Conservation (phyloP, 2,329 filamentous ascomycete species). For the Akanthomyces uredinophilus region DNA sequence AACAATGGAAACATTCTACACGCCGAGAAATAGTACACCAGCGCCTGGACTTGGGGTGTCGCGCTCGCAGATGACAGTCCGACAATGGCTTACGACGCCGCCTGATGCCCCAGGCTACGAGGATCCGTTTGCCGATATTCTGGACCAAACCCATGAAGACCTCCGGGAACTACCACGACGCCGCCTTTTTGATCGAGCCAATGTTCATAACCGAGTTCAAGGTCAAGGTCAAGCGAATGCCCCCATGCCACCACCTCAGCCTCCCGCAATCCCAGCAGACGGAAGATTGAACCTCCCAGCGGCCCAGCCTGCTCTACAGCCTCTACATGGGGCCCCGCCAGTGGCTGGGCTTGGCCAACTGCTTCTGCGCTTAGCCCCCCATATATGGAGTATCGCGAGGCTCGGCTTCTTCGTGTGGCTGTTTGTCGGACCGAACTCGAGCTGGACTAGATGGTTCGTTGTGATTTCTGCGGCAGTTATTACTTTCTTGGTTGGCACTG, state of each 20-base stretch:
- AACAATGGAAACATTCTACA: slow-evolving; percentile 46
- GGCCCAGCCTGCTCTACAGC: neutral
- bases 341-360: slow-evolving; percentile 6
- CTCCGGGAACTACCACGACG: neutral
- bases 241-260: neutral
- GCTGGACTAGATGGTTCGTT: slow-evolving; percentile 55
- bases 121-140: neutral
- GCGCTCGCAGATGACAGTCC: neutral
- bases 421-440: slow-evolving; percentile 54
- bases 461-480: slow-evolving; percentile 49
- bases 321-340: neutral
- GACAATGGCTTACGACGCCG: slow-evolving; percentile 3
- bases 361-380: slow-evolving; percentile 26
- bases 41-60: neutral
- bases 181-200: neutral
- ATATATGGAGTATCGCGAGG: slow-evolving; percentile 57
- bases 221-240: neutral
- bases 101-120: neutral
- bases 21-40: slow-evolving; percentile 25
- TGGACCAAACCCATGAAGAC: neutral
- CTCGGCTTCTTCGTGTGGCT: slow-evolving; percentile 59
- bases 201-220: neutral
- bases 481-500: slow-evolving; percentile 56
- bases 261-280: neutral
- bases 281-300: neutral